Evolutionary conservation across 2,329 filamentous ascomycete genomes (phyloP).

Genomic region (Colletotrichum tofieldiae): DNA sequence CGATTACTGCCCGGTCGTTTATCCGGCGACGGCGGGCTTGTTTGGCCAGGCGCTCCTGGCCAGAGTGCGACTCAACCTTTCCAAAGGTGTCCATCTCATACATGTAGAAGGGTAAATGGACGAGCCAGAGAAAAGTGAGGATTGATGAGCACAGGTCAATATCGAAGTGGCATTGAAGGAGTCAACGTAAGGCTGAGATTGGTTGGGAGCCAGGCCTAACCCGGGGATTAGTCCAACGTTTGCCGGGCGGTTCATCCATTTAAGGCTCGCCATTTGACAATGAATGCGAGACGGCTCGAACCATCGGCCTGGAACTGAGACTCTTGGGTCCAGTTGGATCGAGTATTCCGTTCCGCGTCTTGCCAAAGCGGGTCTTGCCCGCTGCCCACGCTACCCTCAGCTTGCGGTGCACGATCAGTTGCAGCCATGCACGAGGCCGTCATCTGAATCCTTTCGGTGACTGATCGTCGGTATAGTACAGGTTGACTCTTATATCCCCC

Average conservation of each 20-base stretch:
- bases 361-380: background rate
- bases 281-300: conserved; percentile 2
- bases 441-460: conserved; percentile 26
- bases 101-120: background rate
- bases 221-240: background rate
- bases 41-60: conserved; percentile 42
- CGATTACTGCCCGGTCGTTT: conserved; percentile 55
- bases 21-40: conserved; percentile 50
- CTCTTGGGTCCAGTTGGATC: conserved; percentile 8
- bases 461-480: conserved; percentile 15
- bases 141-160: background rate
- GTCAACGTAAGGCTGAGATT: conserved; percentile 15
- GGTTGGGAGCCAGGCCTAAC: conserved; percentile 7
- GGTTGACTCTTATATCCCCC: conserved; percentile 14
- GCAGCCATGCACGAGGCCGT: conserved; percentile 24
- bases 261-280: conserved; percentile 2
- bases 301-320: conserved; percentile 1
- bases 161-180: conserved; percentile 1
- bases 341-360: background rate
- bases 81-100: conserved; percentile 26
- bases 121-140: background rate
- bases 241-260: conserved; percentile 10
- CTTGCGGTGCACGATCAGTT: conserved; percentile 6
- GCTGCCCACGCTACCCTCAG: background rate
- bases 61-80: conserved; percentile 38